Evolutionary conservation across 2,329 filamentous ascomycete genomes (phyloP), one percentile per base, ranked within the genome.

Genomic region (Colletotrichum truncatum): DNA sequence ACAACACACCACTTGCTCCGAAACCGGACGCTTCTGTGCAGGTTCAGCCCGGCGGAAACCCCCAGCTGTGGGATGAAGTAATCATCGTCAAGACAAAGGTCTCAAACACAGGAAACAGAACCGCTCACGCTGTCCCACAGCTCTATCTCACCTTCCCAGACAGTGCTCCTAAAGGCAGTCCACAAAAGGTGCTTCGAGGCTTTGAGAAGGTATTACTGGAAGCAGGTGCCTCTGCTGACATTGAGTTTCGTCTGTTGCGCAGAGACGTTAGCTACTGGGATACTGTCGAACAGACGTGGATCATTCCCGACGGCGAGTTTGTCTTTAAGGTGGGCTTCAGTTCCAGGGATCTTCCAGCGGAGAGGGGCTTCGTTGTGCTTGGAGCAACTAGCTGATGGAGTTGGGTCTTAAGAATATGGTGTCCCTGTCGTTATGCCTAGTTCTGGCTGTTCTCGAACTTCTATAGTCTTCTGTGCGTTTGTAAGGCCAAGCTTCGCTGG

Each of bases 61-160:
- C 68, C 0, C 80, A 84, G 1, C 82, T 94, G 0, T 95, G 89
- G 82, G 85, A 91, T 34, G 75, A 82, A 0, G 81, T 89, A 0
- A 90, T 85, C 38, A 82, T 82, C 0, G 82, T 92, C 16, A 80
- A 82, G 1, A 84, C 87, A 4, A 82, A 77, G 0, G 78, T 95
- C 3, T 83, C 79, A 5, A 95, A 96, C 71, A 85, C 82, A 0
- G 92, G 92, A 2, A 69, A 71, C 0, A 73, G 87, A 0, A 62
- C 74, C 0, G 87, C 84, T 0, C 77, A 82, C 8, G 85, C 88
- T 67, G 75, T 88, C 3, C 82, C 80, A 0, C 87, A 89, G 73
- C 76, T 89, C 6, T 88, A 88, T 66, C 64, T 93, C 4, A 38
- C 54, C 4, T 45, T 36, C 11, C 54, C 54, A 0, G 11, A 14